Percentiles rank a stretch among this genome's conserved stretches.
Conservation (phyloP, 1,139 yeast genomes). For the Candida neerlandica region DNA sequence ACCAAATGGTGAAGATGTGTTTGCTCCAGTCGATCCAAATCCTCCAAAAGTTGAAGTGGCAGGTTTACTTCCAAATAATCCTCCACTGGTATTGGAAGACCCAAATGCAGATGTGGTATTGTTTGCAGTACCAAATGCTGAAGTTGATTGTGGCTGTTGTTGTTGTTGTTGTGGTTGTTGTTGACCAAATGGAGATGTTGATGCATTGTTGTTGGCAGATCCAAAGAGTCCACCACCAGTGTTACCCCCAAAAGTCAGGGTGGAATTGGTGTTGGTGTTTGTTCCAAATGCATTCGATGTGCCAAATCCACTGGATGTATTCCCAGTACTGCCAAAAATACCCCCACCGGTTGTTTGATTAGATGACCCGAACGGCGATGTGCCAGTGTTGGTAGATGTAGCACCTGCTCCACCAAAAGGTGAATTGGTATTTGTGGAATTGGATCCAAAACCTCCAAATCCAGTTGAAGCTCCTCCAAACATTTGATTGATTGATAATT, state of each 20-base stretch:
- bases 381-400: conserved; percentile 17
- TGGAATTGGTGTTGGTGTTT: conserved; percentile 16
- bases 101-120: conserved; percentile 24
- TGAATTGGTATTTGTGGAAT: conserved; percentile 29
- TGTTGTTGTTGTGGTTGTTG: conserved; percentile 10
- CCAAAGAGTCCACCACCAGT: conserved; percentile 33
- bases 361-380: conserved; percentile 41
- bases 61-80: conserved; percentile 33
- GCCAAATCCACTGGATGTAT: conserved; percentile 16
- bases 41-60: conserved; percentile 23
- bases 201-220: conserved; percentile 18
- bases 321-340: conserved; percentile 15
- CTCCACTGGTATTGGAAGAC: conserved; percentile 21
- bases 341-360: conserved; percentile 19
- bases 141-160: conserved; percentile 5
- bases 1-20: conserved; percentile 27
- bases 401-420: conserved; percentile 30
- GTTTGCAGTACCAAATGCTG: conserved; percentile 22
- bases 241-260: conserved; percentile 22
- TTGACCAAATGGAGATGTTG: conserved; percentile 26
- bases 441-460: conserved; percentile 63
- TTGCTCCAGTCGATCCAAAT: conserved; percentile 25
- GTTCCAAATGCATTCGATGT: conserved; percentile 22
- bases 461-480: conserved; percentile 55
- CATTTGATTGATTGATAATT: conserved; percentile 26